Evolutionary conservation across 129 eudicot species (phyloP).

Genomic region (Artemisia argyi): DNA sequence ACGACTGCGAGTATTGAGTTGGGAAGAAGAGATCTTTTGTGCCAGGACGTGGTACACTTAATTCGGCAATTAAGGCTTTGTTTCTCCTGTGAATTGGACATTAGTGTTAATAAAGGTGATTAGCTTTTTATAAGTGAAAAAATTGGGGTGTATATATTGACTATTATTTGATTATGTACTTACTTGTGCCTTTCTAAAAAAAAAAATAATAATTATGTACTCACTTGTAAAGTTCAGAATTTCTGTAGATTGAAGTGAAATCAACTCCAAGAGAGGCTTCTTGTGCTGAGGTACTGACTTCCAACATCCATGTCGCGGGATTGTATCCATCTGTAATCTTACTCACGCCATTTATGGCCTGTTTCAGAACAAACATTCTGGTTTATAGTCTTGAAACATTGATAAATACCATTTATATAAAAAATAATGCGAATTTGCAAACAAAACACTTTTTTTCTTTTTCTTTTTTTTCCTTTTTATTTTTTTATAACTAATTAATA

Average conservation of each 20-base stretch:
- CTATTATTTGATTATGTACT: not conserved
- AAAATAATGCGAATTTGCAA: not conserved
- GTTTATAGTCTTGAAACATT: no score
- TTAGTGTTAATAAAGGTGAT: not conserved
- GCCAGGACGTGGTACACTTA: conserved; percentile 56
- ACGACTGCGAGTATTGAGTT: conserved; percentile 56
- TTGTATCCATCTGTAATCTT: conserved; percentile 64
- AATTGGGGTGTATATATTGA: not conserved
- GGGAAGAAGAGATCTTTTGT: conserved; percentile 66
- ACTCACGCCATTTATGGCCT: conserved; percentile 14
- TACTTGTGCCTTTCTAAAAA: no score
- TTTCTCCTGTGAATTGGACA: conserved; percentile 29
- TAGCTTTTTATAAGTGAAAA: not conserved
- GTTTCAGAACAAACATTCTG: not conserved
- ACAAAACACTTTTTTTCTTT: not conserved
- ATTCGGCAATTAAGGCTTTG: conserved; percentile 60
- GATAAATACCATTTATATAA: no score
- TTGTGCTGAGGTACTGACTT: conserved; percentile 51
- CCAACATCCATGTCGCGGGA: conserved; percentile 80
- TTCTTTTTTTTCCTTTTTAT: no score
- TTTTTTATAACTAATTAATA: no score
- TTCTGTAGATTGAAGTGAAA: conserved; percentile 48
- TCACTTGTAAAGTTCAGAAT: conserved; percentile 53
- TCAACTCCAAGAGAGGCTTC: conserved; percentile 49
- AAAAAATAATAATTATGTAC: no score